phyloP scores from a whole-genome alignment of 2,329 filamentous ascomycete species.

The Colletotrichum liriopes region DNA sequence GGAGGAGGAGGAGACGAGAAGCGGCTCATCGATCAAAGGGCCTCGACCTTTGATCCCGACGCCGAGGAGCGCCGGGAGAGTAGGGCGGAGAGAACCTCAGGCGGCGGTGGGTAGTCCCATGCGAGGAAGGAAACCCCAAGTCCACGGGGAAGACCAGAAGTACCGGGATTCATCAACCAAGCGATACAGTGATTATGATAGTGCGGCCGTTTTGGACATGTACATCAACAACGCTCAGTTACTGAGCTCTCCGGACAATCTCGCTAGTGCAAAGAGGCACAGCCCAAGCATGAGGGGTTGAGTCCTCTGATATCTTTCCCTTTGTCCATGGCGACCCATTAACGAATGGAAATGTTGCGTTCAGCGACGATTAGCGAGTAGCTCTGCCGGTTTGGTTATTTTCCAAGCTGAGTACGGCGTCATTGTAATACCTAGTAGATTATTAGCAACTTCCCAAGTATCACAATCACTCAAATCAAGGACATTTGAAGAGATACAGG shows the following conservation, averaged over 20 bases:
- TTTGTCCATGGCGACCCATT: constrained; percentile 14
- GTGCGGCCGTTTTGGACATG: constrained; percentile 58
- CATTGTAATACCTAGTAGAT: constrained; percentile 22
- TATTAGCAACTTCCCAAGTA: constrained; percentile 18
- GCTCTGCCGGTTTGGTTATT: neutral
- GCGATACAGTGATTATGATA: constrained; percentile 47
- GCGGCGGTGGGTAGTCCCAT: constrained; percentile 10
- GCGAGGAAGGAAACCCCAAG: neutral
- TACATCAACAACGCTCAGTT: constrained; percentile 65
- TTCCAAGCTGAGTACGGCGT: constrained; percentile 15
- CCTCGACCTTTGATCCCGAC: constrained; percentile 18
- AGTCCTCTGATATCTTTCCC: constrained; percentile 35
- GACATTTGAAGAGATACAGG: neutral
- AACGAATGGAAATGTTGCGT: neutral
- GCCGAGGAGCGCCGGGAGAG: constrained; percentile 31
- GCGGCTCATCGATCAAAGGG: constrained; percentile 11
- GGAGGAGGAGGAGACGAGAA: constrained; percentile 26
- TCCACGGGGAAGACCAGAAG: neutral
- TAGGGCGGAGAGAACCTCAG: neutral
- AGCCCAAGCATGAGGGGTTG: constrained; percentile 49
- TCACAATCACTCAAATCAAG: constrained; percentile 13
- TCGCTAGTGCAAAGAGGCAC: constrained; percentile 26
- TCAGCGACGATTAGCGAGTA: constrained; percentile 14
- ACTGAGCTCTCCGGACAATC: constrained; percentile 58
- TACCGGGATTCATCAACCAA: neutral